Percentiles rank a stretch among this genome's conserved stretches.
Conservation (phyloP, 345 rosid genomes). For the Linum tenue region DNA sequence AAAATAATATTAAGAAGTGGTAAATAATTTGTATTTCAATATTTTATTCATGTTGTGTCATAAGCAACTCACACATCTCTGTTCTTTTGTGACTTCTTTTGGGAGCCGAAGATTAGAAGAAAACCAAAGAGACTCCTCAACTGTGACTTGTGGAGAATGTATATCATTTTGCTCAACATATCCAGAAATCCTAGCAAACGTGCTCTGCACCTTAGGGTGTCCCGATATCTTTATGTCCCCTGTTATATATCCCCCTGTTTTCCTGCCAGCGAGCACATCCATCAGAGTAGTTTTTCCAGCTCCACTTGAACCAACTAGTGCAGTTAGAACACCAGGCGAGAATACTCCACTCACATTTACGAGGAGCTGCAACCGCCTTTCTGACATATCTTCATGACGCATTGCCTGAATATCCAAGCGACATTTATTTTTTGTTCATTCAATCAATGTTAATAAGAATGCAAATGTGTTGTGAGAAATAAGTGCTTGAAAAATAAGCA, state of each 20-base stretch:
- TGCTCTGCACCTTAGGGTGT: constrained; percentile 59
- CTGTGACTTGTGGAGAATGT: constrained; percentile 95
- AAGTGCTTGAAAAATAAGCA: not conserved
- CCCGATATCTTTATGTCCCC: constrained; percentile 84
- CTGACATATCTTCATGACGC: constrained; percentile 62
- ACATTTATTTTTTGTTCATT: not conserved
- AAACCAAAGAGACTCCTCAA: constrained; percentile 85
- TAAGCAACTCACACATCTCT: constrained; percentile 37
- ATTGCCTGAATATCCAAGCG: constrained; percentile 45
- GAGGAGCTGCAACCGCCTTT: constrained; percentile 59
- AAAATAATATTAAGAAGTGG: too few relatives aligned
- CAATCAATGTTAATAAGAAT: not conserved
- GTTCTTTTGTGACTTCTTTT: constrained; percentile 56
- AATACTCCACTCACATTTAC: constrained; percentile 83
- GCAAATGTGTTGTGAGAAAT: not conserved
- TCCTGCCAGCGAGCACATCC: constrained; percentile 96
- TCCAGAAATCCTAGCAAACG: constrained; percentile 89
- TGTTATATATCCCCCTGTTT: constrained; percentile 86
- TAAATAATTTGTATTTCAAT: too few relatives aligned
- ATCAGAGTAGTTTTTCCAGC: constrained; percentile 94
- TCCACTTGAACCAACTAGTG: constrained; percentile 94
- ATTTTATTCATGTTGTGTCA: not conserved
- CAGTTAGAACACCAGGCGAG: constrained; percentile 88
- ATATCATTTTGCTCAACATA: constrained; percentile 95
- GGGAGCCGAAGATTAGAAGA: constrained; percentile 79